A percentile compares a stretch with the other conserved stretches of the same genome.
Conservation (phyloP, 495 filamentous ascomycete species). For the Penicillium chermesinum region DNA sequence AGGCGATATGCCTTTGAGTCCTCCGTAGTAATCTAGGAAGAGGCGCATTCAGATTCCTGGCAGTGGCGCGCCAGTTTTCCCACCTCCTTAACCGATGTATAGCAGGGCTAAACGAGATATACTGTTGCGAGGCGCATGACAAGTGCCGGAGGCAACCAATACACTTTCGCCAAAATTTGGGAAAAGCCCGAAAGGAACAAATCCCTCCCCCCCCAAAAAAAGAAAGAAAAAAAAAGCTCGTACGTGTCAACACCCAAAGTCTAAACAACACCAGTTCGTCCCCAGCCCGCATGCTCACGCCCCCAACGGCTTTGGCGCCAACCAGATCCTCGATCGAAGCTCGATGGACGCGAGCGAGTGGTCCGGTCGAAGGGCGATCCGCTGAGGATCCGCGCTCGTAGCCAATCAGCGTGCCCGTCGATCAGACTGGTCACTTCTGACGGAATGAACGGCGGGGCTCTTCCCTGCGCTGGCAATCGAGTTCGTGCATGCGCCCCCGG, state of each 20-base stretch:
- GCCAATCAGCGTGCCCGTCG: slow-evolving; percentile 16
- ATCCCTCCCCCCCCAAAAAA: no score
- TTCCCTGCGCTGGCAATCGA: slow-evolving; percentile 6
- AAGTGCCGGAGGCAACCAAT: no score
- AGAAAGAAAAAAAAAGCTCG: not conserved
- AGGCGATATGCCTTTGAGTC: no score
- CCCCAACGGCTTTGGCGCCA: slow-evolving; percentile 18
- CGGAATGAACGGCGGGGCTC: slow-evolving; percentile 28
- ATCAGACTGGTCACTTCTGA: slow-evolving; percentile 20
- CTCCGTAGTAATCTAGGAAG: no score
- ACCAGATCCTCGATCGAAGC: slow-evolving; percentile 12
- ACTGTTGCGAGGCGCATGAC: no score
- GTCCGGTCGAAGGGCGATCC: slow-evolving; percentile 4
- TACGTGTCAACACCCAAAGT: slow-evolving; percentile 6
- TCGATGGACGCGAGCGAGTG: slow-evolving; percentile 9
- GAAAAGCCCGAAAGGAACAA: no score
- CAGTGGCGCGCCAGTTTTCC: no score
- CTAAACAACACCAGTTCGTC: slow-evolving; percentile 21
- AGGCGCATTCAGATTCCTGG: no score
- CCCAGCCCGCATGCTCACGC: not conserved
- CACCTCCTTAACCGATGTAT: no score
- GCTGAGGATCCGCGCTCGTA: not conserved
- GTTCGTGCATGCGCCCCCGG: slow-evolving; percentile 16
- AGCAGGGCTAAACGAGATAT: no score
- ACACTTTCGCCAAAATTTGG: no score